Evolutionary conservation across 495 filamentous ascomycete species (phyloP), one percentile per base, ranked within the genome.

Genomic region (Aspergillus wentii): DNA sequence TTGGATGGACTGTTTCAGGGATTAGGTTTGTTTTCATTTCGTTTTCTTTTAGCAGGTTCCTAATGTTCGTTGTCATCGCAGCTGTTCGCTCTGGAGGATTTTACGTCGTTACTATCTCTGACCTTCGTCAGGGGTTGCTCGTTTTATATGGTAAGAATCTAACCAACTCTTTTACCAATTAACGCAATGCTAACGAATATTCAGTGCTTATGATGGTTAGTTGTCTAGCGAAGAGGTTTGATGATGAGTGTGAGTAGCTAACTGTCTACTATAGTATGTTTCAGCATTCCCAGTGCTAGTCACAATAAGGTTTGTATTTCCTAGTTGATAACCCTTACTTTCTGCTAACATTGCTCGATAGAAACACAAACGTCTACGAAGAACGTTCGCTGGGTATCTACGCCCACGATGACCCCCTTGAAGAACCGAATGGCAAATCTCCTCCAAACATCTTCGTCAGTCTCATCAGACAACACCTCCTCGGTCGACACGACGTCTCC

Each of bases 1-100:
- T 61, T 94, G 9, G 86, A 86, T 43, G 89, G 86, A 0, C 64
- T 94, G 0, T 94, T 94, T 49, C 88, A 95, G 58, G 87, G 86
- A 8, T 48, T 87, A 25, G 60, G 60, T 64, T 20, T 17, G 53
- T 49, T 31, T 8, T n/a, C 9, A 2, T n/a, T 20, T 16, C 8
- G 0, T 16, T 10, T 3, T 13, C 3, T 4, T 20, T 22, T 29
- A 13, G 13, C 30, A 19, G 26, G 35, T 48, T 15, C 55, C 30
- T 26, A 46, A 39, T 30, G 68, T 23, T 14, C 4, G 11, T 25
- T 8, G 17, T 30, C 14, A 16, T 8, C 36, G 15, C 25, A 61
- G 85, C 86, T 38, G 85, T 94, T 1, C 83, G 88, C 7, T 77
- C 77, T 14, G 88, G 86, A 11, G 89, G 89, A 2, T 94, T 94